Conservation (phyloP, 345 rosid genomes). For the Stellera chamaejasme region DNA sequence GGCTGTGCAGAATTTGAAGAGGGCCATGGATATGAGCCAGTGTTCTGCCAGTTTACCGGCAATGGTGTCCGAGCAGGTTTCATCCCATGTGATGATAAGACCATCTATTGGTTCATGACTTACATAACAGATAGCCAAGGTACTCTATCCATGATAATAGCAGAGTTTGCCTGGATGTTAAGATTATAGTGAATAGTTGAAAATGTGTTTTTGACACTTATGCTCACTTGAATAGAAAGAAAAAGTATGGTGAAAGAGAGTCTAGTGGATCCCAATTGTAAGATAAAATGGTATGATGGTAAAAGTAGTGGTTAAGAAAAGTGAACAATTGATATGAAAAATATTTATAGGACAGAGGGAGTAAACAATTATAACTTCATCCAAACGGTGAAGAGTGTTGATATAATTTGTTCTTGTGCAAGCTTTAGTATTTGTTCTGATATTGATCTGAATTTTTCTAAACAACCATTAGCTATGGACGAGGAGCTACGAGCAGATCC, state of each 20-base stretch:
- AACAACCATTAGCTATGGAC: conserved; percentile 7
- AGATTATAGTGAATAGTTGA: neutral
- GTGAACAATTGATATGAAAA: too few relatives aligned
- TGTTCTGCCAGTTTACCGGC: conserved; percentile 18
- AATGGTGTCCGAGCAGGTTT: conserved; percentile 29
- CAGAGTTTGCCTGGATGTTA: too few relatives aligned
- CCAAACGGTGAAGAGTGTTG: too few relatives aligned
- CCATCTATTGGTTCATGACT: conserved; percentile 28
- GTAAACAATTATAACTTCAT: too few relatives aligned
- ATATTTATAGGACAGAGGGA: too few relatives aligned
- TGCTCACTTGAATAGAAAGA: too few relatives aligned
- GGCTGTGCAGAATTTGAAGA: conserved; percentile 29
- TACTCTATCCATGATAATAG: conserved; percentile 6
- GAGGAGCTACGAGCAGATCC: conserved; percentile 22
- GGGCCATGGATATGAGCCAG: conserved; percentile 28
- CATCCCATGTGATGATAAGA: conserved; percentile 27
- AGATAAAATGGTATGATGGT: too few relatives aligned
- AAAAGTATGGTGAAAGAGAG: too few relatives aligned
- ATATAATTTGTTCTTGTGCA: too few relatives aligned
- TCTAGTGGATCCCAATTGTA: too few relatives aligned
- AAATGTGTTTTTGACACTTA: neutral
- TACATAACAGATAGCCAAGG: conserved; percentile 26
- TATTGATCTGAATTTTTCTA: too few relatives aligned
- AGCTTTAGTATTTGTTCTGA: neutral
- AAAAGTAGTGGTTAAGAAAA: too few relatives aligned